Percentiles rank a stretch among this genome's conserved stretches.
Conservation (phyloP, 2,329 filamentous ascomycete species). For the Neonectria ditissima region DNA sequence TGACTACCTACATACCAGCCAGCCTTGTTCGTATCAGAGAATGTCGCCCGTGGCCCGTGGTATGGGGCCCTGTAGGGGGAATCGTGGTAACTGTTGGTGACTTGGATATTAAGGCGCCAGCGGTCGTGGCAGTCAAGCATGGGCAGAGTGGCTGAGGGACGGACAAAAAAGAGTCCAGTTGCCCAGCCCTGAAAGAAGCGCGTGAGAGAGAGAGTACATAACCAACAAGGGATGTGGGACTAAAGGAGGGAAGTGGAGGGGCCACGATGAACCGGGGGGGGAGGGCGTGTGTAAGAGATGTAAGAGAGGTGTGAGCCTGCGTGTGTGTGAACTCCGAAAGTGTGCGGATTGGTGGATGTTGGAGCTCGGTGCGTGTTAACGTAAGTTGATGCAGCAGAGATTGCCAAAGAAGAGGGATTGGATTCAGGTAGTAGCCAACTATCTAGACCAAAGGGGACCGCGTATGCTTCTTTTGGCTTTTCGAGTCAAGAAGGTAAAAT, state of each 20-base stretch:
- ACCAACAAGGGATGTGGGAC: constrained; percentile 41
- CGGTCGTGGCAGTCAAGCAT: constrained; percentile 29
- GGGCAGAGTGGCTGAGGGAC: constrained; percentile 40
- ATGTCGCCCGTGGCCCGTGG: constrained; percentile 23
- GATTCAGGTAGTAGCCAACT: constrained; percentile 7
- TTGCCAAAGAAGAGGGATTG: constrained; percentile 9
- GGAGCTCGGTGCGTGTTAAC: constrained; percentile 3
- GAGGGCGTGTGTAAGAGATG: constrained; percentile 30
- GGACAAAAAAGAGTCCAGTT: constrained; percentile 21
- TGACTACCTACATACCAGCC: not conserved
- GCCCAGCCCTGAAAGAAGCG: constrained; percentile 31
- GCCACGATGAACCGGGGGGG: constrained; percentile 39
- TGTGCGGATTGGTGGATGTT: constrained; percentile 9
- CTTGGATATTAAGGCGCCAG: constrained; percentile 6
- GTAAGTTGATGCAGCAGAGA: constrained; percentile 11
- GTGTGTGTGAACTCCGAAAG: constrained; percentile 17
- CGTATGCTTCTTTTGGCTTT: constrained; percentile 4
- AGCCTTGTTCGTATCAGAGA: not conserved
- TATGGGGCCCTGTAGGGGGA: constrained; percentile 18
- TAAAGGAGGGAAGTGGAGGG: constrained; percentile 42
- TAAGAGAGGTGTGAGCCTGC: constrained; percentile 25
- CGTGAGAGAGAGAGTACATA: constrained; percentile 31
- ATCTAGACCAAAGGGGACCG: constrained; percentile 13
- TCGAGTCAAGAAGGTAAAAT: constrained; percentile 10
- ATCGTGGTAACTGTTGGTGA: constrained; percentile 20